These are phyloP conservation scores for Tricholoma furcatifolium DNA, from an alignment of 768 basidiomycete species.

Conservation along the genomic window DNA sequence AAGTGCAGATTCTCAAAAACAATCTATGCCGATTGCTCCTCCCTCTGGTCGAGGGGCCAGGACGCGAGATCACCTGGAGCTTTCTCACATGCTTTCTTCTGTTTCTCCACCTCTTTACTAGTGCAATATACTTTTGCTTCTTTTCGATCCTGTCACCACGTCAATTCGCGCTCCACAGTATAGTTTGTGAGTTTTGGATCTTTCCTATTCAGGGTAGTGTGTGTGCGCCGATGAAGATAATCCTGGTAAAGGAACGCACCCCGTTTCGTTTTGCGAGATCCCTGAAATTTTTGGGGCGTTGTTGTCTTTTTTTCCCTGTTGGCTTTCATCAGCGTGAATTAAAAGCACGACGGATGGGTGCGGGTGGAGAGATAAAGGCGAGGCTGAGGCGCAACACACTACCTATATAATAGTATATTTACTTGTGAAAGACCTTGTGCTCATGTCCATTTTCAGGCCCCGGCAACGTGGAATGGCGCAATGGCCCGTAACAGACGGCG, in stretches of 20 bases:
- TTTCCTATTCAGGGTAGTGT: constrained; percentile 18
- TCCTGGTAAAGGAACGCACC: constrained; percentile 89
- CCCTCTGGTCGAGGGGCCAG: constrained; percentile 87
- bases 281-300: constrained; percentile 26
- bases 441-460: constrained; percentile 2
- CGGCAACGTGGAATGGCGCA: neutral
- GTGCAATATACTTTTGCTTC: neutral
- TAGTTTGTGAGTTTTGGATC: constrained; percentile 19
- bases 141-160: neutral
- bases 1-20: constrained; percentile 73
- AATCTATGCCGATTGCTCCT: constrained; percentile 89
- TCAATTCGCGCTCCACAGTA: neutral
- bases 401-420: neutral
- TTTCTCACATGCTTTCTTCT: constrained; percentile 49
- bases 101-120: constrained; percentile 16
- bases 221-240: constrained; percentile 66
- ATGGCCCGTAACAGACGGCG: no score
- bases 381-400: constrained; percentile 62
- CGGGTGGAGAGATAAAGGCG: constrained; percentile 83
- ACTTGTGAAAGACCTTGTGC: neutral
- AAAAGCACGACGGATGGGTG: constrained; percentile 50
- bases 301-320: constrained; percentile 20
- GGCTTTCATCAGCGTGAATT: constrained; percentile 22
- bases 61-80: constrained; percentile 94
- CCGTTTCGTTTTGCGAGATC: constrained; percentile 44